A percentile compares a stretch with the other conserved stretches of the same genome.
Conservation (phyloP, 2,329 filamentous ascomycete species). For the Monosporascus sp. region DNA sequence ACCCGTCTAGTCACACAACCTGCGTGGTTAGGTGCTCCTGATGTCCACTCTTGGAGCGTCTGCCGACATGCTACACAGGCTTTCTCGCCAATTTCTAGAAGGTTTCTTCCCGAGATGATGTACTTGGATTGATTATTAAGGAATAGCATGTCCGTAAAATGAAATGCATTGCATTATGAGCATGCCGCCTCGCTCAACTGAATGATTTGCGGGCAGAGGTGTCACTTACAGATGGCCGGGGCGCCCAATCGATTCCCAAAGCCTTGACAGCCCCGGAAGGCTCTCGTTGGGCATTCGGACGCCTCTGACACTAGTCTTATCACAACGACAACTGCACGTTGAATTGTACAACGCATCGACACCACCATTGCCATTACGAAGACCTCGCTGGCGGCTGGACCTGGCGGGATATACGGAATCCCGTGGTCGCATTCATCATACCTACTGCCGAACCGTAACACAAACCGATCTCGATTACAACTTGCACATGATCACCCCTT, state of each 20-base stretch:
- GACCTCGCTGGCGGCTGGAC: conserved; percentile 16
- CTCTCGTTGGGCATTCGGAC: conserved; percentile 45
- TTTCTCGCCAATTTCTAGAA: conserved; percentile 3
- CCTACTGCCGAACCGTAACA: conserved; percentile 15
- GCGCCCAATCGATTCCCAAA: conserved; percentile 21
- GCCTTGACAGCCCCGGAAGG: conserved; percentile 30
- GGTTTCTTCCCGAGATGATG: conserved; percentile 4
- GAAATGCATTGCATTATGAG: conserved; percentile 6
- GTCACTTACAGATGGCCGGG: conserved; percentile 16
- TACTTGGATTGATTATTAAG: conserved; percentile 7
- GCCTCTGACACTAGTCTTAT: conserved; percentile 36
- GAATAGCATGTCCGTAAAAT: conserved; percentile 1
- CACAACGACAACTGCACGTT: conserved; percentile 16
- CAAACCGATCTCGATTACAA: conserved; percentile 17
- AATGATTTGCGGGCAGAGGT: conserved; percentile 22
- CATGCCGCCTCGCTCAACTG: conserved; percentile 18
- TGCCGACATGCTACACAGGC: conserved; percentile 13
- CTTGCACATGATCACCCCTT: conserved; percentile 7
- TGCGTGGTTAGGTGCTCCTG: conserved; percentile 3
- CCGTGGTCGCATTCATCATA: conserved; percentile 13
- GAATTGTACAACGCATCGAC: conserved; percentile 46
- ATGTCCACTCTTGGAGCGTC: conserved; percentile 14
- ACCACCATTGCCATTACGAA: conserved; percentile 24
- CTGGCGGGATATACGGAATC: conserved; percentile 18
- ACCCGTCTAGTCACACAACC: conserved; percentile 12